Conservation (phyloP, 2,329 filamentous ascomycete species). For the Ophiostoma australiae region DNA sequence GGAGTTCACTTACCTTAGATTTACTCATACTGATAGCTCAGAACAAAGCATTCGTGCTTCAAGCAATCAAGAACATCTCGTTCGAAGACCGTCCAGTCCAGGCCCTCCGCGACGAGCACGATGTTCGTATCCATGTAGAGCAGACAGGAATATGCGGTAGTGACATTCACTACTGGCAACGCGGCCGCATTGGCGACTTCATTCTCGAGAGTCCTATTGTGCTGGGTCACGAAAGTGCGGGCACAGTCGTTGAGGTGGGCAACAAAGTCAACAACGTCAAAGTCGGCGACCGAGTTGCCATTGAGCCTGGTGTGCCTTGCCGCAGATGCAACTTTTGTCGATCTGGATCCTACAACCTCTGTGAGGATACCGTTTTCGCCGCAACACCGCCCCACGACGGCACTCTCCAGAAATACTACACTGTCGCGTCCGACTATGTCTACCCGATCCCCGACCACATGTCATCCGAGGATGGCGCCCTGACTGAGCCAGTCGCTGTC, state of each 20-base stretch:
- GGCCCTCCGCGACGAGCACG: slow-evolving; percentile 37
- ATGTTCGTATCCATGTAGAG: slow-evolving; percentile 43
- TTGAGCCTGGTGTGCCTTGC: slow-evolving; percentile 62
- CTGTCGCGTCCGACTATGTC: slow-evolving; percentile 43
- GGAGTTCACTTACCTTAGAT: background rate
- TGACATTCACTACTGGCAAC: slow-evolving; percentile 46
- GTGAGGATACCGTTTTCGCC: slow-evolving; percentile 34
- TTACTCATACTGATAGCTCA: background rate
- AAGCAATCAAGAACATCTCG: background rate
- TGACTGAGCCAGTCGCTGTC: slow-evolving; percentile 55
- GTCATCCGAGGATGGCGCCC: slow-evolving; percentile 48
- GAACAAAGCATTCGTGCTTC: background rate
- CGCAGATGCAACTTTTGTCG: slow-evolving; percentile 38
- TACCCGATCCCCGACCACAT: slow-evolving; percentile 46
- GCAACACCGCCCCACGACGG: slow-evolving; percentile 34
- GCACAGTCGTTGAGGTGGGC: slow-evolving; percentile 54
- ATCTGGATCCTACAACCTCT: slow-evolving; percentile 42
- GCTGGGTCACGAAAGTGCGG: slow-evolving; percentile 60
- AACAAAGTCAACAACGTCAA: slow-evolving; percentile 52
- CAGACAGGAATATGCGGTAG: slow-evolving; percentile 60
- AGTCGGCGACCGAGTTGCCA: slow-evolving; percentile 60
- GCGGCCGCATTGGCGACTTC: slow-evolving; percentile 51
- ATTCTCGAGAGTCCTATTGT: slow-evolving; percentile 48
- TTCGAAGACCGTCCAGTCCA: slow-evolving; percentile 35
- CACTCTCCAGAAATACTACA: slow-evolving; percentile 41